Percentiles rank a stretch among this genome's conserved stretches.
Evolutionary conservation across 352 stramenopile genomes (phyloP).

Genomic region (Phytophthora syringae): DNA sequence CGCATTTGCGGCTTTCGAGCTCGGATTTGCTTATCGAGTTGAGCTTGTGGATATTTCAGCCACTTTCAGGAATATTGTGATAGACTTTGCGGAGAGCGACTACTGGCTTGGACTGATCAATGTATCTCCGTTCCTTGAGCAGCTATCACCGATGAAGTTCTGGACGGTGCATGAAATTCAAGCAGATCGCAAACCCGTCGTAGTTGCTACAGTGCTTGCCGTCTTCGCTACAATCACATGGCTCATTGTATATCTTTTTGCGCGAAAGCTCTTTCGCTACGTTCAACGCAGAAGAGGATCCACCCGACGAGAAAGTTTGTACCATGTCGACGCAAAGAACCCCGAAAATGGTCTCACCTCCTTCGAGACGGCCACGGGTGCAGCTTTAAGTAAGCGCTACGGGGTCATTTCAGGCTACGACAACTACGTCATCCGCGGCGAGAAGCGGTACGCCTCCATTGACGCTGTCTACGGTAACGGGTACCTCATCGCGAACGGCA

Average conservation of each 20-base stretch:
- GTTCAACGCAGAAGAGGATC: background rate
- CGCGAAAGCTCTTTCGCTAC: constrained; percentile 28
- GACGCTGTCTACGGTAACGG: constrained; percentile 48
- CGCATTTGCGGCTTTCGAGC: constrained; percentile 24
- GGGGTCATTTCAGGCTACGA: constrained; percentile 47
- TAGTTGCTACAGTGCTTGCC: constrained; percentile 20
- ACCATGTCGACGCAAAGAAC: background rate
- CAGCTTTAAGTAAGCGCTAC: constrained; percentile 28
- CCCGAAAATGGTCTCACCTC: constrained; percentile 6
- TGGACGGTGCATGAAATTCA: constrained; percentile 24
- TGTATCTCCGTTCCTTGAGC: constrained; percentile 13
- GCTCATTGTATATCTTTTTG: constrained; percentile 32
- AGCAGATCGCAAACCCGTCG: constrained; percentile 13
- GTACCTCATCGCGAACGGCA: constrained; percentile 41
- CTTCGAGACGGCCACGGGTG: constrained; percentile 31
- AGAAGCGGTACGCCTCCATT: constrained; percentile 39
- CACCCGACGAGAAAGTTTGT: background rate
- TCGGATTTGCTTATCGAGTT: constrained; percentile 27
- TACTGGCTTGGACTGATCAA: constrained; percentile 22
- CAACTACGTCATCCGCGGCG: constrained; percentile 41
- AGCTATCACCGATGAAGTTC: constrained; percentile 28
- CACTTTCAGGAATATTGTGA: constrained; percentile 14
- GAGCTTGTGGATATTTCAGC: constrained; percentile 18
- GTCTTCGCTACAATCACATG: constrained; percentile 26
- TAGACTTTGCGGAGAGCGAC: constrained; percentile 22